A percentile compares a stretch with the other conserved stretches of the same genome.
Conservation (phyloP, 768 basidiomycete genomes). For the Suillus sp. region DNA sequence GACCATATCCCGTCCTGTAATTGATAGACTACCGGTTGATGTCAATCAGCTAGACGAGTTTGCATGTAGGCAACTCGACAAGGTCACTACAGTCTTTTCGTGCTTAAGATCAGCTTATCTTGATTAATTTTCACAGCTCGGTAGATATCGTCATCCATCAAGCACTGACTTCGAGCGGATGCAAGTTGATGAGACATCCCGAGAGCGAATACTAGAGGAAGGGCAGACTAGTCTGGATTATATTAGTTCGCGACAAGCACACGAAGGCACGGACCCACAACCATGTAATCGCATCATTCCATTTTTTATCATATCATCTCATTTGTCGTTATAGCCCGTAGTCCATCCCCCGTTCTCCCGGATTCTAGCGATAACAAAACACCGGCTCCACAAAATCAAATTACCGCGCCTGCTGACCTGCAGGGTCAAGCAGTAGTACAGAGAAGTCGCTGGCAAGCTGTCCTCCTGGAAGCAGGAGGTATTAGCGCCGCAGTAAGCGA, state of each 20-base stretch:
- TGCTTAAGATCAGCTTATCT: background rate
- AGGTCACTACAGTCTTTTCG: constrained; percentile 48
- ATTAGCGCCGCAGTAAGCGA: constrained; percentile 87
- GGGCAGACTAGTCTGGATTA: constrained; percentile 12
- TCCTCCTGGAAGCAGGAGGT: constrained; percentile 85
- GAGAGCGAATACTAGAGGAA: background rate
- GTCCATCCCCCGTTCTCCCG: background rate
- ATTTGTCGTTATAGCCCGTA: constrained; percentile 13
- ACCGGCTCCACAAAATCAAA: constrained; percentile 27
- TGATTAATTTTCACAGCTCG: constrained; percentile 38
- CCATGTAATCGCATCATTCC: constrained; percentile 15
- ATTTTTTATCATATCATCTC: constrained; percentile 7
- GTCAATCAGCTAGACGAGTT: constrained; percentile 82
- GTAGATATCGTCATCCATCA: constrained; percentile 50
- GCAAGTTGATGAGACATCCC: constrained; percentile 24
- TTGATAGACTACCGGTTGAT: constrained; percentile 73
- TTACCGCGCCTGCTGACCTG: constrained; percentile 18
- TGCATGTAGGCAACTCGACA: constrained; percentile 84
- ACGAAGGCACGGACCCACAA: constrained; percentile 2
- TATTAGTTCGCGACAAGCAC: constrained; percentile 1
- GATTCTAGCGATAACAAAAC: constrained; percentile 21
- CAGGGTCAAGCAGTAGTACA: constrained; percentile 55
- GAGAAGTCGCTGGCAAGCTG: constrained; percentile 83
- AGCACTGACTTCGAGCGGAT: constrained; percentile 30
- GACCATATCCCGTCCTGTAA: constrained; percentile 78